Conservation (phyloP, 768 basidiomycete genomes). For the Cytidiella melzeri region DNA sequence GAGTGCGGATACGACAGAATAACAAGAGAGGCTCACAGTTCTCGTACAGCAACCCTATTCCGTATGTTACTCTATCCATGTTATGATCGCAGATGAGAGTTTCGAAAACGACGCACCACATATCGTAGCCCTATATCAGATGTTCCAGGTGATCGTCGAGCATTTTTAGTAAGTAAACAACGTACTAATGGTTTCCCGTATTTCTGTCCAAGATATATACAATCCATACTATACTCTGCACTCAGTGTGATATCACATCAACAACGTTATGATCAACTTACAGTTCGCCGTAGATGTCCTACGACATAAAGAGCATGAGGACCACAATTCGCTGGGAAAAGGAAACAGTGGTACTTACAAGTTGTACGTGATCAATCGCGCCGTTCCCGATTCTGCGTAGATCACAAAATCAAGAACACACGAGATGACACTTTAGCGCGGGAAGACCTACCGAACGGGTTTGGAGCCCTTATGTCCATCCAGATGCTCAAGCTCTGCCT, state of each 20-base stretch:
- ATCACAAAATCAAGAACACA: too few relatives aligned
- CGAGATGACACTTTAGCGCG: background rate
- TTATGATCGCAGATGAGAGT: too few relatives aligned
- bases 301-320: background rate
- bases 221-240: conserved; percentile 67
- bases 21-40: conserved; percentile 48
- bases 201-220: conserved; percentile 96
- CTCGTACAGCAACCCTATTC: conserved; percentile 61
- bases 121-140: conserved; percentile 46
- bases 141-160: background rate
- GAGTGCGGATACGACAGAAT: background rate
- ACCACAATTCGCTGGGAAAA: conserved; percentile 4
- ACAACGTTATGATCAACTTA: conserved; percentile 22
- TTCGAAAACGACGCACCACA: conserved; percentile 38
- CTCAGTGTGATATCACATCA: background rate
- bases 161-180: conserved; percentile 3
- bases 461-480: conserved; percentile 85
- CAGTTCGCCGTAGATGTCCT: conserved; percentile 98
- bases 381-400: conserved; percentile 79
- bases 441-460: conserved; percentile 53
- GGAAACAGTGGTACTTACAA: conserved; percentile 48
- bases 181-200: conserved; percentile 73
- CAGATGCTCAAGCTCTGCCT: conserved; percentile 82
- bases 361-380: conserved; percentile 87
- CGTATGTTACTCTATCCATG: too few relatives aligned